Percentiles rank a stretch among this genome's conserved stretches.
Evolutionary conservation across 139 green algal species (phyloP).

Genomic region (Chlamydomonas urium): DNA sequence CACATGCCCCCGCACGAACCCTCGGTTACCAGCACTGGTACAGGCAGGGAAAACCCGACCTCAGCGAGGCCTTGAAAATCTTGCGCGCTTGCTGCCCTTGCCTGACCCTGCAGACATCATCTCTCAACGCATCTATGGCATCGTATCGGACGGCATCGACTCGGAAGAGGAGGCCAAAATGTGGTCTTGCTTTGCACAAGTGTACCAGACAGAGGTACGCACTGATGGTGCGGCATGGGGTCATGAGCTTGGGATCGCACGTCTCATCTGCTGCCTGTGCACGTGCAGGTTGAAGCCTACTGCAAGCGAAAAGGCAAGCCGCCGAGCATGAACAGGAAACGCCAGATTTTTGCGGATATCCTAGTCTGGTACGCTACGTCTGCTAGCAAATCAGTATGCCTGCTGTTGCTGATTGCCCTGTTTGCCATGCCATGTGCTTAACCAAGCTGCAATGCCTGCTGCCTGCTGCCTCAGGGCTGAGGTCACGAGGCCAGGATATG

Average conservation of each 20-base stretch:
- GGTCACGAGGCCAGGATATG: slow-evolving; percentile 4
- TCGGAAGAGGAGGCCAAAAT: slow-evolving; percentile 14
- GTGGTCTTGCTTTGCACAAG: slow-evolving; percentile 11
- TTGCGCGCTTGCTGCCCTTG: neutral
- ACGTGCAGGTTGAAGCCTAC: slow-evolving; percentile 6
- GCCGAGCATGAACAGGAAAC: neutral
- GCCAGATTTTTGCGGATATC: slow-evolving; percentile 13
- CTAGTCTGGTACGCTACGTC: slow-evolving; percentile 5
- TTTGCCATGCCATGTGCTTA: neutral
- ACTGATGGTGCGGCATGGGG: too few species aligned
- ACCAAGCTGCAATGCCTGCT: neutral
- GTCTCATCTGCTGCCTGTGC: neutral
- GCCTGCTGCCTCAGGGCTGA: slow-evolving; percentile 5
- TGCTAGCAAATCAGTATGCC: too few species aligned
- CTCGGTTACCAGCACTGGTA: neutral
- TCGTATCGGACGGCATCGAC: slow-evolving; percentile 9
- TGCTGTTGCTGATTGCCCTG: too few species aligned
- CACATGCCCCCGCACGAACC: neutral
- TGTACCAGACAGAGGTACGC: slow-evolving; percentile 15
- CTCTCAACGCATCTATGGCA: neutral
- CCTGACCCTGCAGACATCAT: slow-evolving; percentile 8
- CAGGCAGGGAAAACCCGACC: neutral
- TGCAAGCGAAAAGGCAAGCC: neutral
- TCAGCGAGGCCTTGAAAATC: neutral
- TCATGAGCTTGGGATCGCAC: too few species aligned